Conservation (phyloP, 2,329 filamentous ascomycete genomes). For the Dendryphion nanum region DNA sequence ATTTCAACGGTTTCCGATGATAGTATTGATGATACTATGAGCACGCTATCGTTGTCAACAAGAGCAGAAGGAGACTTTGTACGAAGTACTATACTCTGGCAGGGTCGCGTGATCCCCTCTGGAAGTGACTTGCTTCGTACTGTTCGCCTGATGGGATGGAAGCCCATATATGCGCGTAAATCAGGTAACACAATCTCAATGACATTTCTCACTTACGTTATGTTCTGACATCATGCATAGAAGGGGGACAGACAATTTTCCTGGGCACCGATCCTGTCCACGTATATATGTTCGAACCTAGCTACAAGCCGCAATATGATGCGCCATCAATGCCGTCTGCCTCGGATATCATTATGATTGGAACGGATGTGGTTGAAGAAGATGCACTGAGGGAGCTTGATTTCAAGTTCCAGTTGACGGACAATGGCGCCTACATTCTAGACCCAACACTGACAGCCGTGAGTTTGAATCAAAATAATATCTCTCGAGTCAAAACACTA, state of each 20-base stretch:
- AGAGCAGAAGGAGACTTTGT: constrained; percentile 1
- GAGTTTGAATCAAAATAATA: constrained; percentile 1
- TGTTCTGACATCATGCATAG: constrained; percentile 3
- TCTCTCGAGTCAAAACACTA: not conserved
- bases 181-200: constrained; percentile 14
- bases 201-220: not conserved
- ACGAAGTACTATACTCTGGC: constrained; percentile 19
- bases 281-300: constrained; percentile 19
- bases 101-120: constrained; percentile 10
- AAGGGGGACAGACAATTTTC: constrained; percentile 17
- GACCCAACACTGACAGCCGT: constrained; percentile 15
- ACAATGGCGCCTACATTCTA: constrained; percentile 11
- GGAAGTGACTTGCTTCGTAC: constrained; percentile 19
- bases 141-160: constrained; percentile 17
- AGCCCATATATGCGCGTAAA: constrained; percentile 13
- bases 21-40: not conserved
- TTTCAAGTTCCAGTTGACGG: constrained; percentile 6
- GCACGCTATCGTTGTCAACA: not conserved
- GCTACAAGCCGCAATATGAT: constrained; percentile 18
- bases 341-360: constrained; percentile 11
- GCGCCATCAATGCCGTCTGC: not conserved
- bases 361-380: constrained; percentile 13
- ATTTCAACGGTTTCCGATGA: constrained; percentile 1
- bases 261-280: constrained; percentile 18
- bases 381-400: constrained; percentile 11